Evolutionary conservation across 1,139 yeast genomes (phyloP), one percentile per base, ranked within the genome.

Genomic region (Candida sp.): DNA sequence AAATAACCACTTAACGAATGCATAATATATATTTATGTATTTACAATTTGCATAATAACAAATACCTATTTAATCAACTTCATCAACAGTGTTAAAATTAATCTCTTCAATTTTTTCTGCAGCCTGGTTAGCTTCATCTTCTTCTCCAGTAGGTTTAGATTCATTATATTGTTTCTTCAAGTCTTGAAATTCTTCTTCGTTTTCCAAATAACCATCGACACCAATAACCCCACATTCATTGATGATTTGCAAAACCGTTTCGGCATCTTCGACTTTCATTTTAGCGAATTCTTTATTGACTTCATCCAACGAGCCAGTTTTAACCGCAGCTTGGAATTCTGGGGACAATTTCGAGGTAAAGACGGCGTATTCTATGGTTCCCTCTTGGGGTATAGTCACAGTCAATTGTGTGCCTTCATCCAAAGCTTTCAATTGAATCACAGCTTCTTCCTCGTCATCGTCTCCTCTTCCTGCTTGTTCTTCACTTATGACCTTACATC

Each of bases 211-310:
- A 7, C 87, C 93, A 53, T 81, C 84, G 30, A 93, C 82, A 33
- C 93, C 88, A 55, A 93, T 82, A 23, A 89, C 91, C 5, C 91
- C 93, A 57, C 93, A 84, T 56, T 84, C 81, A 53, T 89, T 87
- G 55, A 93, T 81, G 44, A 81, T 63, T 47, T 84, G 91, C 54
- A 93, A 77, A 7, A 87, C 73, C 22, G 69, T 61, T 61, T 93
- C 98, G 2, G 97, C 97, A 38, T 87, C 91, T 30, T 78, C 87
- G 5, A 91, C 73, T 32, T 81, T 73, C 75, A 88, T 75, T n/a
- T 73, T 71, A 2, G 86, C 95, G 60, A 93, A 87, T 2, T 88
- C 93, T 52, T 82, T 77, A 66, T 93, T 93, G 45, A 93, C 90
- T 49, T 79, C 84, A 49, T 88, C 97, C 46, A 93, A 71, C 9